Evolutionary conservation across 2,329 filamentous ascomycete species (phyloP).

Genomic region (Didymella pomorum): DNA sequence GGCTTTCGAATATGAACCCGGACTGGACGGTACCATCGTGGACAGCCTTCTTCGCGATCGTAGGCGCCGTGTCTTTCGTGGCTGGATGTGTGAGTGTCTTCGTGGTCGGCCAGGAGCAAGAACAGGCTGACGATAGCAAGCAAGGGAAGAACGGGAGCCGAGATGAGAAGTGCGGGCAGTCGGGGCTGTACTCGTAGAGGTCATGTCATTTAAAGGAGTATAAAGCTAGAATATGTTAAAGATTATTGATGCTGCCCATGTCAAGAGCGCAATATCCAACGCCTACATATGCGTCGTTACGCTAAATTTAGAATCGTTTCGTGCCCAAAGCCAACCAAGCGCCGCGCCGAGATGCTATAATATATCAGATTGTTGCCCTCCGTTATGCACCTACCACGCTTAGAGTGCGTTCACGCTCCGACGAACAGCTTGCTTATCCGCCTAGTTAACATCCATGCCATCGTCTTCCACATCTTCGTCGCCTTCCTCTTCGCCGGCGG

Average conservation of each 20-base stretch:
- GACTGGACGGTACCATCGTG: not conserved
- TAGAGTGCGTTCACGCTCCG: not conserved
- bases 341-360: conserved; percentile 21
- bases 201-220: not conserved
- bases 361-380: not conserved
- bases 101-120: not conserved
- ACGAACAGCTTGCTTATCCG: no score
- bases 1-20: not conserved
- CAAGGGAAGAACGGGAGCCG: no score
- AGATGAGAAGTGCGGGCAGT: no score
- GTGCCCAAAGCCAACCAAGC: conserved; percentile 10
- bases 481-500: conserved; percentile 53
- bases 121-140: no score
- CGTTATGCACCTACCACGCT: not conserved
- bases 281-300: conserved; percentile 16
- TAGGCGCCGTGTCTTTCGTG: not conserved
- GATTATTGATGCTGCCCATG: not conserved
- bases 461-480: conserved; percentile 55
- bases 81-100: not conserved
- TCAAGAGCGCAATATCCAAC: conserved; percentile 7
- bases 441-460: conserved; percentile 52
- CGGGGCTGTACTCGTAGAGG: no score
- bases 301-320: not conserved
- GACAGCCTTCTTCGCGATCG: not conserved
- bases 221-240: not conserved